Base-by-base conservation (phyloP, 129 eudicot genomes). In the Artemisia tridentata region DNA sequence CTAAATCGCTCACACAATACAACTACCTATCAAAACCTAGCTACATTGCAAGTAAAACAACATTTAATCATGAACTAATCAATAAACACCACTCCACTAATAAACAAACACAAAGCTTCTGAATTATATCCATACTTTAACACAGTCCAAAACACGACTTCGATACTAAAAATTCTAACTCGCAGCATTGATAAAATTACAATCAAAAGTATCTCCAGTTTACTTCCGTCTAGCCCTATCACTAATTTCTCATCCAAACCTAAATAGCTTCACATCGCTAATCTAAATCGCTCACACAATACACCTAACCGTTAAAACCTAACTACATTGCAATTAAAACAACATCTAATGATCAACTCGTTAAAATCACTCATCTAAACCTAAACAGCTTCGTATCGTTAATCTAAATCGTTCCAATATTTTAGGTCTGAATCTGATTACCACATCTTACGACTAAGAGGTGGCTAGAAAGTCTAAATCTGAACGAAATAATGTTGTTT, bases 241-340 rank as follows among this genome's bases (percentile, higher is more conserved):
- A 38, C 63, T 52, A 68, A 29, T 9, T 67, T 67, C 48, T 43
- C 20, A 71, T 68, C 63, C 1, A 51, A 51, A 45, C 68, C 31
- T 63, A 3, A 49, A 41, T 0, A 34, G 17, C 27, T 17, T 64
- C 27, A 31, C 0, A 31, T 69, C 21, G 15, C 13, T 34, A 6
- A 29, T 31, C 47, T n/a, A 45, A 45, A 63, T 14, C 20, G 31
- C 27, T 27, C 27, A 29, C 31, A 31, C 14, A 16, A n/a, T 29
- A 50, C 19, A 41, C 18, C 27, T 34, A 54, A 54, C 3, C 38
- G 53, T 54, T 69, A 31, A 29, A 53, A 31, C 48, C 1, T 41
- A 69, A 1, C 57, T 17, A 31, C 25, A 5, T 7, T 5, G 17
- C n/a, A 53, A 34, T 5, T 17, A 17, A n/a, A 31, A 68, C 7